A percentile compares a stretch with the other conserved stretches of the same genome.
phyloP scores from a whole-genome alignment of 805 yeast species.

The Sugiyamaella floridensis region DNA sequence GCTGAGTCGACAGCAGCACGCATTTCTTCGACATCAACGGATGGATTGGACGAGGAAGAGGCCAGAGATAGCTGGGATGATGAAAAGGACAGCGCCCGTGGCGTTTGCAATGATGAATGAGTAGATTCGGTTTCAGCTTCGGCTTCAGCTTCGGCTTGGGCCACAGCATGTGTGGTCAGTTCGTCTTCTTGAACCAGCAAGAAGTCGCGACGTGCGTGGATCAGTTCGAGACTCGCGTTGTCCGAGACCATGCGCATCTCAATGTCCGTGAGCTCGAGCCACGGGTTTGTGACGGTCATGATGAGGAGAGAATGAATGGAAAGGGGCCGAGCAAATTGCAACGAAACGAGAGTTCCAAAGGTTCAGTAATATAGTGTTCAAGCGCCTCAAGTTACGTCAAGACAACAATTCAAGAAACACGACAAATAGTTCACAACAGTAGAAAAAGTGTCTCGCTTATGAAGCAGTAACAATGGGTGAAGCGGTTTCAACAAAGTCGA shows the following conservation, averaged over 20 bases:
- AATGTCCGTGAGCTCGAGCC: conserved; percentile 6
- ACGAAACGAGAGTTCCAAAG: too few relatives aligned
- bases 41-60: not conserved
- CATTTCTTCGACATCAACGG: not conserved
- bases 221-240: conserved; percentile 7
- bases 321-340: too few relatives aligned
- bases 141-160: not conserved
- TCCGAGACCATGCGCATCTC: conserved; percentile 18
- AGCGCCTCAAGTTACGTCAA: too few relatives aligned
- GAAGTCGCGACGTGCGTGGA: conserved; percentile 6
- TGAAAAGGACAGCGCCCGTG: not conserved
- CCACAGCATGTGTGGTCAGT: not conserved
- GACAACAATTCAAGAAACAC: too few relatives aligned
- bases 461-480: too few relatives aligned
- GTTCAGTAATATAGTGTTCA: too few relatives aligned
- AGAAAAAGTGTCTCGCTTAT: too few relatives aligned
- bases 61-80: not conserved
- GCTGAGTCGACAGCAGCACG: not conserved
- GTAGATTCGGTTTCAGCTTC: not conserved
- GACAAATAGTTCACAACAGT: too few relatives aligned
- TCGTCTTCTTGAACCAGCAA: conserved; percentile 6
- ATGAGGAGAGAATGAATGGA: too few relatives aligned
- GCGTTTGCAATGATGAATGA: not conserved
- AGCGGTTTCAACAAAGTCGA: too few relatives aligned
- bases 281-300: not conserved